Evolutionary conservation across 371 early-diverging fungal species (phyloP), one percentile per base, ranked within the genome.

Genomic region (Antonospora locustae): DNA sequence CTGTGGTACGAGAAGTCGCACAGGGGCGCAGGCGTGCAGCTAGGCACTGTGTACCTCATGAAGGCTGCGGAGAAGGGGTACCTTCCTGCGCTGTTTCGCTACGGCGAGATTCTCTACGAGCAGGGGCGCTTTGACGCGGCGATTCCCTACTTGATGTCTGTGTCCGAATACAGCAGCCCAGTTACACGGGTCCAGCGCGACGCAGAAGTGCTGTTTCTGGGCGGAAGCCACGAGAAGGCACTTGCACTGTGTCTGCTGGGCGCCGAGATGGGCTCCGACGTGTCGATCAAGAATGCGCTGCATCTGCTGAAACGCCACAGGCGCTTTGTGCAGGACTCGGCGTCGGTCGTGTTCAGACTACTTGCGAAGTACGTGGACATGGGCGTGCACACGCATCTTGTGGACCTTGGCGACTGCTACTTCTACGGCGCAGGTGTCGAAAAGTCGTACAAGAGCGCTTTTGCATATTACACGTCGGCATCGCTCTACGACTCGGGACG

Each of bases 51-150:
- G 11, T 67, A 70, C 47, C 54, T 74, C 16, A 44, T 56, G 6
- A 61, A 55, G 27, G 41, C 70, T 2, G 69, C 69, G 3, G 57
- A 32, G 16, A 40, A 58, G 11, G 69, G 71, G 4, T 72, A 70
- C 55, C 39, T 75, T 22, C 75, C 75, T 17, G 75, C 75, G 11
- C 58, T 72, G 27, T 65, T 58, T 50, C 37, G 6, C 28, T 66
- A 71, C 50, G 72, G 54, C n/a, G 37, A 52, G 36, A 52, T 58
- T 17, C 29, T 55, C 24, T 51, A 37, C 22, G 39, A 53, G 16
- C 52, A 50, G 12, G 39, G 41, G 16, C 41, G 58, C 3, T 54
- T 45, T 37, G 28, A 27, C 1, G 14, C 29, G 27, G 32, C 64
- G 9, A 34, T 57, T 34, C 25, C 24, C 1, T 45, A 51, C 19